A percentile compares a stretch with the other conserved stretches of the same genome.
Conservation (phyloP, 495 filamentous ascomycete genomes). For the Alectoria sarmentosa region DNA sequence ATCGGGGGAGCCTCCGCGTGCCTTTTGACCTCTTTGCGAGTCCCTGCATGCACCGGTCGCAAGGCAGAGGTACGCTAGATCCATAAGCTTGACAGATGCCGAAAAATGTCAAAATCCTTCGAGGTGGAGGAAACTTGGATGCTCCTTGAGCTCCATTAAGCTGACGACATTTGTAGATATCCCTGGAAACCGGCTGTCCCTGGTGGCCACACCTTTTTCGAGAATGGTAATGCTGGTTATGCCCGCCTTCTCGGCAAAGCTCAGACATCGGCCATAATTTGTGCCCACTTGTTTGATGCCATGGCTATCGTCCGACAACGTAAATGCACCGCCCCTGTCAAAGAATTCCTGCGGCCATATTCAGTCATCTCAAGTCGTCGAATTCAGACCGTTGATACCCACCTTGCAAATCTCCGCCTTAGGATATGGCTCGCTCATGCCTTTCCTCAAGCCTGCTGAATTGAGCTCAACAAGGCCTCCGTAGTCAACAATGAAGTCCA, state of each 20-base stretch:
- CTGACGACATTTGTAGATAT: slow-evolving; percentile 30
- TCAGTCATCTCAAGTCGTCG: not conserved
- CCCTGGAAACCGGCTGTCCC: slow-evolving; percentile 38
- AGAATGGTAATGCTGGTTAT: slow-evolving; percentile 42
- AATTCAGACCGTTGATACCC: slow-evolving; percentile 22
- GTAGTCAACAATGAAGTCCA: slow-evolving; percentile 60
- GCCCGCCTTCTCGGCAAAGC: slow-evolving; percentile 46
- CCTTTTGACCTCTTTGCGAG: not conserved
- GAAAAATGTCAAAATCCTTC: not conserved
- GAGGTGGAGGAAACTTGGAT: slow-evolving; percentile 18
- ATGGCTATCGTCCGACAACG: slow-evolving; percentile 88
- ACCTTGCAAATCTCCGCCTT: slow-evolving; percentile 71
- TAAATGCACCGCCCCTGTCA: slow-evolving; percentile 67
- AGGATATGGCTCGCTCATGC: slow-evolving; percentile 85
- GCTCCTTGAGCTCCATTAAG: slow-evolving; percentile 28
- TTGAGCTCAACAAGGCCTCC: slow-evolving; percentile 86
- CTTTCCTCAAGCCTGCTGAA: slow-evolving; percentile 78
- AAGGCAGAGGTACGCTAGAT: not conserved
- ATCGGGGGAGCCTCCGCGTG: not conserved
- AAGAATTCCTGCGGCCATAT: slow-evolving; percentile 44
- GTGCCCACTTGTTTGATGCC: slow-evolving; percentile 70
- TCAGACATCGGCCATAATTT: slow-evolving; percentile 54
- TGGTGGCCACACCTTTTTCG: slow-evolving; percentile 23
- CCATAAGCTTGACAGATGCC: not conserved
- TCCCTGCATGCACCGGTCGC: slow-evolving; percentile 3